Conservation (phyloP, 2,329 filamentous ascomycete genomes). For the Clarireedia monteithiana region DNA sequence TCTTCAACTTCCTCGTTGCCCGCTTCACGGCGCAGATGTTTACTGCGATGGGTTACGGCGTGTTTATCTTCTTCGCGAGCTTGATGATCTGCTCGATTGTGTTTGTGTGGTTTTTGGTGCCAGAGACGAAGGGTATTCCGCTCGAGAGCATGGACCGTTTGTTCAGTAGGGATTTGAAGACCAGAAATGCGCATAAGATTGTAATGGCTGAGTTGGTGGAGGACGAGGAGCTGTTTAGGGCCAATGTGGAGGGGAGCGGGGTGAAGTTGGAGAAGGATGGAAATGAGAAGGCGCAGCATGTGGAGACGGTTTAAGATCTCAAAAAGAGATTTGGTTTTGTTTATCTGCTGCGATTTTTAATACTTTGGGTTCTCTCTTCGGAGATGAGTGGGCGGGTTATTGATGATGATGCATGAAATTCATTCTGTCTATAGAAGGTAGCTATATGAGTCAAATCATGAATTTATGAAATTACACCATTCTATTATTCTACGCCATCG, state of each 20-base stretch:
- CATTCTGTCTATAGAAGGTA: too few relatives aligned
- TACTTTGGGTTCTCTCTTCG: neutral
- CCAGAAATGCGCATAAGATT: constrained; percentile 20
- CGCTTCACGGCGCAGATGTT: constrained; percentile 63
- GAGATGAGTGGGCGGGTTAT: neutral
- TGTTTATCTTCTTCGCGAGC: constrained; percentile 62
- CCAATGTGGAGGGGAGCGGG: constrained; percentile 2
- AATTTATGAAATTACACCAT: too few relatives aligned
- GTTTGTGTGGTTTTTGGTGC: constrained; percentile 56
- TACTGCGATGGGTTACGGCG: constrained; percentile 49
- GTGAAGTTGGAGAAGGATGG: constrained; percentile 14
- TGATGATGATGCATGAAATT: neutral
- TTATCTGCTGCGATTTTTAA: neutral
- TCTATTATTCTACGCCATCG: too few relatives aligned
- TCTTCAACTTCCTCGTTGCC: constrained; percentile 58
- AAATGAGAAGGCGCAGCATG: constrained; percentile 12
- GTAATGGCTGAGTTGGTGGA: constrained; percentile 21
- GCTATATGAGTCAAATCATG: too few relatives aligned
- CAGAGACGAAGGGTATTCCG: constrained; percentile 59
- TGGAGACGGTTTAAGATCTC: neutral
- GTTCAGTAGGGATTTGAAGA: constrained; percentile 35
- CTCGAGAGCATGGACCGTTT: constrained; percentile 58
- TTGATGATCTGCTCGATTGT: constrained; percentile 50
- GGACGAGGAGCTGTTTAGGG: constrained; percentile 21
- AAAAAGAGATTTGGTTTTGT: neutral